Evolutionary conservation across 2,329 filamentous ascomycete genomes (phyloP).

Genomic region (Bipolaris victoriae): DNA sequence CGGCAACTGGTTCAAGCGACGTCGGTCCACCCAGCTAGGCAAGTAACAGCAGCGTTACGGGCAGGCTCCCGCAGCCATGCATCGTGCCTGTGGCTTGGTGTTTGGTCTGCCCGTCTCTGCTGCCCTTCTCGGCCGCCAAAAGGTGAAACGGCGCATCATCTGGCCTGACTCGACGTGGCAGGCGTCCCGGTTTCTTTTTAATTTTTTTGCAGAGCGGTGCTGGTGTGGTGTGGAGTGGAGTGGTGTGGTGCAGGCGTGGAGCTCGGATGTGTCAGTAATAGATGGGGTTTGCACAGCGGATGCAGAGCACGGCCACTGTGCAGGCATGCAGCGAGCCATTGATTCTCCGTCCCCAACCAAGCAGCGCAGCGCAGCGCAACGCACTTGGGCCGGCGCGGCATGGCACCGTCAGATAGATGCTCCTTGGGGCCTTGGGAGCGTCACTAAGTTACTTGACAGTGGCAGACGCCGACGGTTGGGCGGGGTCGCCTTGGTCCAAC

Average conservation of each 20-base stretch:
- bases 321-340: constrained; percentile 5
- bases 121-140: no score
- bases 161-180: no score
- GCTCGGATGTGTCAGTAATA: constrained; percentile 24
- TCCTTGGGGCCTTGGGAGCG: constrained; percentile 3
- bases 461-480: background rate
- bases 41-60: constrained; percentile 11
- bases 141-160: no score
- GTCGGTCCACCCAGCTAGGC: constrained; percentile 11
- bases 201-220: constrained; percentile 13
- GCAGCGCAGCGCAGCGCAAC: constrained; percentile 15
- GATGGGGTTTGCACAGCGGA: constrained; percentile 35
- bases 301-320: constrained; percentile 28
- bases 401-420: constrained; percentile 28
- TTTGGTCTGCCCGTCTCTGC: background rate
- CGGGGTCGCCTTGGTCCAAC: constrained; percentile 15
- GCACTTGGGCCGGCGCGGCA: constrained; percentile 24
- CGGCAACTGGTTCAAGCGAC: constrained; percentile 19
- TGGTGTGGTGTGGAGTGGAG: constrained; percentile 7
- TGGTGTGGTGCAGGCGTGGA: constrained; percentile 6
- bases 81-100: background rate
- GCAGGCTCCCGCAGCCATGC: background rate
- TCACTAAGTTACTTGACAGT: background rate
- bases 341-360: constrained; percentile 9
- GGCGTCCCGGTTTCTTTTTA: no score